These are phyloP conservation scores for Knoxdaviesia proteae DNA, from an alignment of 2,329 filamentous ascomycete species.

Conservation along the genomic window DNA sequence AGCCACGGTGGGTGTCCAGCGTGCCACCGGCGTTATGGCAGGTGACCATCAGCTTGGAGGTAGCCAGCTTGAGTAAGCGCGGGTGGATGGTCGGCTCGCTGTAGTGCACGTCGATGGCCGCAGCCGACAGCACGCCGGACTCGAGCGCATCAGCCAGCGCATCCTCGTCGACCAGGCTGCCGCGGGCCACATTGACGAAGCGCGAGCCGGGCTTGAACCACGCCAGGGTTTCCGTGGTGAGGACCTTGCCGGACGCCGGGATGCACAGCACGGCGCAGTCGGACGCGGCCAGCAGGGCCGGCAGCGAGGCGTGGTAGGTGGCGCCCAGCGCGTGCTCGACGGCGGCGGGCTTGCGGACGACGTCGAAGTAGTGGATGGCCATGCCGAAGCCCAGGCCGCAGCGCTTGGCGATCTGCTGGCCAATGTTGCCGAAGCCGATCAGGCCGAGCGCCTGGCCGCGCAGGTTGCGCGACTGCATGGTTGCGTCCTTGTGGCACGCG, in stretches of 20 bases:
- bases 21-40: slow-evolving; percentile 48
- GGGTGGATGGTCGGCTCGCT: slow-evolving; percentile 34
- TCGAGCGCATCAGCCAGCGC: slow-evolving; percentile 39
- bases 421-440: slow-evolving; percentile 49
- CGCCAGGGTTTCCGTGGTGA: slow-evolving; percentile 24
- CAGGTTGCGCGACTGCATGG: slow-evolving; percentile 40
- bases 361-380: slow-evolving; percentile 42
- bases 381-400: slow-evolving; percentile 38
- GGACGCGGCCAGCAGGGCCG: slow-evolving; percentile 25
- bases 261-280: slow-evolving; percentile 45
- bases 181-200: slow-evolving; percentile 46
- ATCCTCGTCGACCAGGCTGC: slow-evolving; percentile 42
- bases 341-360: slow-evolving; percentile 22
- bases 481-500: slow-evolving; percentile 38
- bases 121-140: slow-evolving; percentile 23
- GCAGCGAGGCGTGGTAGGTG: slow-evolving; percentile 27
- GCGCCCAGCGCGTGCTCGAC: slow-evolving; percentile 22
- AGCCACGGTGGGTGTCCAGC: slow-evolving; percentile 43
- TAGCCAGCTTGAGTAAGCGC: slow-evolving; percentile 19
- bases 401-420: slow-evolving; percentile 36
- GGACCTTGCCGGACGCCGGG: slow-evolving; percentile 26
- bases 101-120: slow-evolving; percentile 43
- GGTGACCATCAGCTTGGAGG: slow-evolving; percentile 33
- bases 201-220: slow-evolving; percentile 32
- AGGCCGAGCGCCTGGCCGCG: slow-evolving; percentile 40